These are phyloP conservation scores for Ascochyta koolunga DNA, from an alignment of 2,329 filamentous ascomycete genomes.

Conservation along the genomic window DNA sequence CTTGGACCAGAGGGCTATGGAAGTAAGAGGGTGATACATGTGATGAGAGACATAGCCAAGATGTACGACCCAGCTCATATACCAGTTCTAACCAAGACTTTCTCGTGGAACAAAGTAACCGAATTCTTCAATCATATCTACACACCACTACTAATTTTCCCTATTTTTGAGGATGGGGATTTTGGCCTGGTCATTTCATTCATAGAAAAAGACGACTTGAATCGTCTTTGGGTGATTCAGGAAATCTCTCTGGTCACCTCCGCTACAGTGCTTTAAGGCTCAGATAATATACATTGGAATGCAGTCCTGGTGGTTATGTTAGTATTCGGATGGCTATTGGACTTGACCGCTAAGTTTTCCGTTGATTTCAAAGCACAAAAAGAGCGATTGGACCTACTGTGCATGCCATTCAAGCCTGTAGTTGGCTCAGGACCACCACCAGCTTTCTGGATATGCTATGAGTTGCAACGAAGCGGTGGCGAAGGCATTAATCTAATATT, in stretches of 20 bases:
- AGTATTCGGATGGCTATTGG: background rate
- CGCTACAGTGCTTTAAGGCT: background rate
- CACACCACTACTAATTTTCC: background rate
- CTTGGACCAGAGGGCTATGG: constrained; percentile 20
- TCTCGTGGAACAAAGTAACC: no score
- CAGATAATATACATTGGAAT: background rate
- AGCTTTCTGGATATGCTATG: no score
- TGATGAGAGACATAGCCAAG: no score
- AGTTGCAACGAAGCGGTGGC: no score
- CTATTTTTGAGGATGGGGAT: background rate
- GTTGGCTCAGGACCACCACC: no score
- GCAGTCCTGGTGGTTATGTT: background rate
- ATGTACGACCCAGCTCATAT: no score
- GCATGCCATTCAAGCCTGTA: no score
- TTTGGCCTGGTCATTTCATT: background rate
- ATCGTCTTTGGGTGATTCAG: background rate
- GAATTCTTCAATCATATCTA: background rate
- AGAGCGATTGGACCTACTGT: no score
- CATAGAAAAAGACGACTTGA: background rate
- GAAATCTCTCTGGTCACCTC: background rate
- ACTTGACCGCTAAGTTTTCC: background rate
- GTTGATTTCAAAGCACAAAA: background rate
- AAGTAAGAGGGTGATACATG: no score
- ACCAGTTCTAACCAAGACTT: no score
- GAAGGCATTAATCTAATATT: no score